Evolutionary conservation across 768 basidiomycete genomes (phyloP).

Genomic region (Tricholoma sp.): DNA sequence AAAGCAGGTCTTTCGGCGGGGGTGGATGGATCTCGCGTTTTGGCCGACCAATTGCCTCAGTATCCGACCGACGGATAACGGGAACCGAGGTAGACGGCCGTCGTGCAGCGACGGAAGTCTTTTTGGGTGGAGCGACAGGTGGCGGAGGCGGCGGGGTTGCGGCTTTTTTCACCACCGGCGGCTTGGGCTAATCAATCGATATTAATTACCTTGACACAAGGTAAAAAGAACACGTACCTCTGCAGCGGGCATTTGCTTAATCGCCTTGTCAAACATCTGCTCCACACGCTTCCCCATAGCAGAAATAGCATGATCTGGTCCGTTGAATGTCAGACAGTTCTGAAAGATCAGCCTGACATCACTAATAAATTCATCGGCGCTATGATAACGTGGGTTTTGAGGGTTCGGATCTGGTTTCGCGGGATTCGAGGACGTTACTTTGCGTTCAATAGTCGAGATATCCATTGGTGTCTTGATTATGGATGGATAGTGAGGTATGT

Average conservation of each 20-base stretch:
- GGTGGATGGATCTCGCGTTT: conserved; percentile 98
- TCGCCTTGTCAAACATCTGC: conserved; percentile 81
- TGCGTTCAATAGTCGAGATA: conserved; percentile 86
- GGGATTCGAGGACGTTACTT: conserved; percentile 76
- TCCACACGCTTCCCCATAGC: conserved; percentile 80
- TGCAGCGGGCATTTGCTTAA: conserved; percentile 76
- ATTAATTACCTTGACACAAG: not conserved
- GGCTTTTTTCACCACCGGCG: conserved; percentile 41
- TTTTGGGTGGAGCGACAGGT: conserved; percentile 35
- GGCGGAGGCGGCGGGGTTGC: conserved; percentile 45
- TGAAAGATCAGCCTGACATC: conserved; percentile 88
- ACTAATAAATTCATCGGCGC: conserved; percentile 71
- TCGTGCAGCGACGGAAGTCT: conserved; percentile 46
- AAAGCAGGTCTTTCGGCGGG: conserved; percentile 84
- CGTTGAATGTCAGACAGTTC: conserved; percentile 91
- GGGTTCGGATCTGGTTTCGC: conserved; percentile 67
- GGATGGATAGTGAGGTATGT: conserved; percentile 81
- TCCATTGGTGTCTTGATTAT: conserved; percentile 95
- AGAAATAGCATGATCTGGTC: conserved; percentile 77
- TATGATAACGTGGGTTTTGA: conserved; percentile 70
- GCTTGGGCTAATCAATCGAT: conserved; percentile 26
- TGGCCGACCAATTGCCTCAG: conserved; percentile 63
- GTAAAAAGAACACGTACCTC: conserved; percentile 51
- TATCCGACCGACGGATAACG: conserved; percentile 76
- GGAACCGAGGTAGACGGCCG: conserved; percentile 80